Percentiles rank a stretch among this genome's conserved stretches.
phyloP scores from a whole-genome alignment of 805 yeast genomes.

The Candida alai region DNA sequence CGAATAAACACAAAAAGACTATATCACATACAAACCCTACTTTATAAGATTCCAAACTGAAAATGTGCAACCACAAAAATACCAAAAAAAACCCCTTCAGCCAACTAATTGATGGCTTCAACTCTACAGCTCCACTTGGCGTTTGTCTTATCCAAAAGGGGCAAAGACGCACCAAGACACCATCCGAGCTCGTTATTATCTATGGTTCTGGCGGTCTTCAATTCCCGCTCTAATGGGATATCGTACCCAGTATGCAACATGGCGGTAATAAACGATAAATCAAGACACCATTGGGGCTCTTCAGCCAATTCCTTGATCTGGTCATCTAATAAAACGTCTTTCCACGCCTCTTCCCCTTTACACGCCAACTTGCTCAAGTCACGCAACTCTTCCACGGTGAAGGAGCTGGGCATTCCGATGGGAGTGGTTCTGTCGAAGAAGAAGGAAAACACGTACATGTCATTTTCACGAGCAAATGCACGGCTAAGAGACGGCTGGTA shows the following conservation, averaged over 20 bases:
- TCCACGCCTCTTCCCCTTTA: constrained; percentile 76
- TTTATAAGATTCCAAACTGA: no score
- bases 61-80: no score
- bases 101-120: no score
- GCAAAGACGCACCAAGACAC: constrained; percentile 98
- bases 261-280: constrained; percentile 85
- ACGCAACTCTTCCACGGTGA: constrained; percentile 77
- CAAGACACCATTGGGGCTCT: constrained; percentile 94
- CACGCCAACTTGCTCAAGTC: constrained; percentile 85
- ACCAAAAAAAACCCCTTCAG: no score
- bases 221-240: constrained; percentile 83
- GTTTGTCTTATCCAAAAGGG: constrained; percentile 62
- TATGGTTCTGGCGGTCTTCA: constrained; percentile 88
- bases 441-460: constrained; percentile 87
- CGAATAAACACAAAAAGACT: no score
- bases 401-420: constrained; percentile 88
- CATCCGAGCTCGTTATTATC: constrained; percentile 92
- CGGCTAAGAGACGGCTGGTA: constrained; percentile 89
- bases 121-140: constrained; percentile 70
- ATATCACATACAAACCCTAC: no score
- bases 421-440: constrained; percentile 95
- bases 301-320: constrained; percentile 62
- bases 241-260: constrained; percentile 95
- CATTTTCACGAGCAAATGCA: constrained; percentile 69
- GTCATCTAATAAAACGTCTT: constrained; percentile 60